Evolutionary conservation across 768 basidiomycete species (phyloP).

Genomic region (Daedalea quercina): DNA sequence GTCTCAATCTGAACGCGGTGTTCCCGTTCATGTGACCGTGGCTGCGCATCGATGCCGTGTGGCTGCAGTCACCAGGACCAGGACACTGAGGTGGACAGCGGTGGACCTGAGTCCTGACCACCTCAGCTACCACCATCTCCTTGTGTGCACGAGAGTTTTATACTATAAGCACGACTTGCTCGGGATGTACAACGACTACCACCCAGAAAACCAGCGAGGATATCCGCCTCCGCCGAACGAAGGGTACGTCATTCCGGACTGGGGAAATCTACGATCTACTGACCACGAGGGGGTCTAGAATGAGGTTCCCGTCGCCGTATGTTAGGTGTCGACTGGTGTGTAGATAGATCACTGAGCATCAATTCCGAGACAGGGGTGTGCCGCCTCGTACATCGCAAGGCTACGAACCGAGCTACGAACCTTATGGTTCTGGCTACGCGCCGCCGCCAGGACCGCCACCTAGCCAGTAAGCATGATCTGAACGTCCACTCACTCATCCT

Average conservation of each 20-base stretch:
- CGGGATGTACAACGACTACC: conserved; percentile 14
- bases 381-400: background rate
- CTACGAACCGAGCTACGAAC: conserved; percentile 10
- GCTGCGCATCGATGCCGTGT: conserved; percentile 3
- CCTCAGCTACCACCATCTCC: no score
- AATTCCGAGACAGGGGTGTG: background rate
- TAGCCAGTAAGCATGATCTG: background rate
- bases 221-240: conserved; percentile 12
- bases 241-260: conserved; percentile 1
- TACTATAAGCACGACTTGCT: background rate
- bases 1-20: background rate
- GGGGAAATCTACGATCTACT: background rate
- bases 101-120: background rate
- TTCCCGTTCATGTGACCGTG: background rate
- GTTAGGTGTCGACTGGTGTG: background rate
- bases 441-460: background rate
- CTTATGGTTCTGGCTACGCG: conserved; percentile 4
- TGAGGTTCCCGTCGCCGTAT: conserved; percentile 10
- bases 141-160: no score
- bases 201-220: conserved; percentile 12
- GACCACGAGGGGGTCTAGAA: background rate
- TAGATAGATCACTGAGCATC: no score
- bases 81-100: background rate
- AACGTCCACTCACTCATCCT: background rate
- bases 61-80: no score